Evolutionary conservation across 2,329 filamentous ascomycete genomes (phyloP), one percentile per base, ranked within the genome.

Genomic region (Seiridium unicorne): DNA sequence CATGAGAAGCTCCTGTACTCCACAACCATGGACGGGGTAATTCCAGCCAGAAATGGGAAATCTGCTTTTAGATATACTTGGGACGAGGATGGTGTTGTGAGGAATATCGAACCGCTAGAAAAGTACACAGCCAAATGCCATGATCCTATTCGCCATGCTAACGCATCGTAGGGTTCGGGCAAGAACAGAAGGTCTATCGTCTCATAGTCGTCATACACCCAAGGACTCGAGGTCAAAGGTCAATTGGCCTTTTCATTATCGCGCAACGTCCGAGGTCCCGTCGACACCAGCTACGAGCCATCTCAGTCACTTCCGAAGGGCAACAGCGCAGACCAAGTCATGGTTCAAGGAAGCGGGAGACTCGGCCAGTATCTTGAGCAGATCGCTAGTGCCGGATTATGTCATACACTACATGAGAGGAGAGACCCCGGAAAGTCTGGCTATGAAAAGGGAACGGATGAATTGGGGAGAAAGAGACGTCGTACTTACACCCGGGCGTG

Each of bases 371-470:
- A 72, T 78, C 35, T 74, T 78, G 59, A 73, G 73, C 59, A 77
- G 79, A 58, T 74, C 55, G 9, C 42, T 84, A 38, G 76, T 85
- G 13, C 82, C 82, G 7, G 82, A 85, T 69, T 85, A 85, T 64
- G 79, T 85, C 46, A 74, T 82, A 62, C 80, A 83, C 69, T 85
- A 81, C 67, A 75, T 85, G 62, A 78, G 81, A 46, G 82, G 82
- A 51, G 82, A 84, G 70, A 84, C 82, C 2, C 81, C 82, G 11
- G 81, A 84, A 68, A 78, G 76, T 36, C 66, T 84, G 26, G 81
- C 81, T 5, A 72, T 73, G 59, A 78, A 79, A 64, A 77, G 77
- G 61, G 73, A 74, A 60, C 74, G 72, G 64, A 68, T 65, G 38
- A 63, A 67, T 61, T 69, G 72, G 68, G 74, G 71, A 32, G 64